A percentile compares a stretch with the other conserved stretches of the same genome.
These are phyloP conservation scores for Sporothrix variecibatus DNA, from an alignment of 2,329 filamentous ascomycete species.

Conservation along the genomic window DNA sequence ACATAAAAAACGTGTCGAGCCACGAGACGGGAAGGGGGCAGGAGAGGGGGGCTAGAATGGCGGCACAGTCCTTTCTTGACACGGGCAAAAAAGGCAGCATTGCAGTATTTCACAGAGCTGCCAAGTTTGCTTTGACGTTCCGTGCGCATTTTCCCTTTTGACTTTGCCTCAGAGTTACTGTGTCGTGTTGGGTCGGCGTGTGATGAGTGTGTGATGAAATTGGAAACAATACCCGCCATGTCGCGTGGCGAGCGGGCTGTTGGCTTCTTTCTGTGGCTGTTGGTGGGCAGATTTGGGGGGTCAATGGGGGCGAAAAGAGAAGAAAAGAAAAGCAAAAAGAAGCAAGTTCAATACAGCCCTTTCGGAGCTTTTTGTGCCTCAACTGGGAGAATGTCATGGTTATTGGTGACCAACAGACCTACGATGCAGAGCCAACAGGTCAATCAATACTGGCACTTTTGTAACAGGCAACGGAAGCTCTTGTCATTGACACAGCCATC, in stretches of 20 bases:
- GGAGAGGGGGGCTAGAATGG: neutral
- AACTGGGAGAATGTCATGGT: neutral
- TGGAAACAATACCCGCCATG: neutral
- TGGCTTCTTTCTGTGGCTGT: neutral
- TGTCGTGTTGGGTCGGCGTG: neutral
- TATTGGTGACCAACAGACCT: neutral
- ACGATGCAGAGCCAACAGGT: neutral
- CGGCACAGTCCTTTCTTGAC: neutral
- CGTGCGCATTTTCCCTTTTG: neutral
- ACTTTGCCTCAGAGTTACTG: neutral
- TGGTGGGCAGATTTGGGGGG: neutral
- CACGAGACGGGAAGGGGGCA: neutral
- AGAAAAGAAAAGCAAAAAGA: neutral
- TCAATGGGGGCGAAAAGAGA: neutral
- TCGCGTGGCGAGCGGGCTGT: neutral
- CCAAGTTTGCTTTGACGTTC: neutral
- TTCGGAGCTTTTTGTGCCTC: neutral
- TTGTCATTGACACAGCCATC: neutral
- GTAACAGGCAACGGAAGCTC: neutral
- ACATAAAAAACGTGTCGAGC: constrained; percentile 3
- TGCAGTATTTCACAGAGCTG: neutral
- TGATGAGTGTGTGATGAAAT: neutral
- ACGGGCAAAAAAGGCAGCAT: neutral
- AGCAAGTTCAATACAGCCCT: neutral
- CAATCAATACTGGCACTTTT: neutral